phyloP scores from a whole-genome alignment of 2,329 filamentous ascomycete genomes.

The Botrytis galanthina region DNA sequence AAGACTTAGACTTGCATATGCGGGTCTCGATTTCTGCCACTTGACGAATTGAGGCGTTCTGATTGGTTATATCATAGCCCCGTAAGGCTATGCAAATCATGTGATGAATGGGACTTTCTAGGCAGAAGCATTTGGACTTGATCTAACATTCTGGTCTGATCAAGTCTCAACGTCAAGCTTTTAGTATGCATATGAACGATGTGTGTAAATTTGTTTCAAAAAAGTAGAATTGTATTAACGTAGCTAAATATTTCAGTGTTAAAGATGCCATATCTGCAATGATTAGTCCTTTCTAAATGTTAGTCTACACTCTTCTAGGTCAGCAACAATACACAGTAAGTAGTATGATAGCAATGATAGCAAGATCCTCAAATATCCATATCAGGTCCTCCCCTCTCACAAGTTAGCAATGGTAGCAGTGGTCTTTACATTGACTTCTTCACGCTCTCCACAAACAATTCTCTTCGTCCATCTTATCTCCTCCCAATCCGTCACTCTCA shows the following conservation, averaged over 20 bases:
- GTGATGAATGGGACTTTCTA: neutral
- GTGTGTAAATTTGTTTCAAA: neutral
- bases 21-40: neutral
- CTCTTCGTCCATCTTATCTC: constrained; percentile 52
- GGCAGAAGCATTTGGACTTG: constrained; percentile 16
- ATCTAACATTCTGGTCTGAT: neutral
- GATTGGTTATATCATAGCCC: neutral
- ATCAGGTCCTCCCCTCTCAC: constrained; percentile 14
- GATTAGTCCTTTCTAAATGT: constrained; percentile 30
- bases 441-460: constrained; percentile 39
- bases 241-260: neutral
- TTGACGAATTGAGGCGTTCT: neutral
- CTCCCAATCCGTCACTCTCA: constrained; percentile 53
- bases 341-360: constrained; percentile 31
- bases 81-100: neutral
- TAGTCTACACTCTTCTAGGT: constrained; percentile 24
- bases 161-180: neutral
- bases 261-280: neutral
- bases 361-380: constrained; percentile 18
- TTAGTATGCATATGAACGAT: neutral
- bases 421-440: constrained; percentile 15
- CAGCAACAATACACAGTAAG: constrained; percentile 21
- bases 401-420: constrained; percentile 12
- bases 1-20: neutral
- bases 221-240: neutral